Percentiles rank a stretch among this genome's conserved stretches.
phyloP scores from a whole-genome alignment of 2,329 filamentous ascomycete genomes.

The Gnomoniopsis smithogilvyi region DNA sequence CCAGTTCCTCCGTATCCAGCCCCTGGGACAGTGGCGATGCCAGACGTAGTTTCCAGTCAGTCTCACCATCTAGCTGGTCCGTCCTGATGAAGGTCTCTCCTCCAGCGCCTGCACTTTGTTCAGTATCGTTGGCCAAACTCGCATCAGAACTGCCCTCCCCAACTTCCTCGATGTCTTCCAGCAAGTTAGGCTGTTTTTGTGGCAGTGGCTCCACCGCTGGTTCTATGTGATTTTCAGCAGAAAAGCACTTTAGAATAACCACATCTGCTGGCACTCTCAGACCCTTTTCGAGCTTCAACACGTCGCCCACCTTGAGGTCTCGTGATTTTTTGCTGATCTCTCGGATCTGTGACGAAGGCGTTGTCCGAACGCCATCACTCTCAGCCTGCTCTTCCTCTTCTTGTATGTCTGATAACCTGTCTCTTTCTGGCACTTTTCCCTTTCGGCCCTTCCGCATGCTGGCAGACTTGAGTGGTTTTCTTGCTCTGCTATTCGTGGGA shows the following conservation, averaged over 20 bases:
- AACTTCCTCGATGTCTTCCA: slow-evolving; percentile 36
- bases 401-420: slow-evolving; percentile 61
- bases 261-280: slow-evolving; percentile 94
- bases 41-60: slow-evolving; percentile 94
- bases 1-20: slow-evolving; percentile 70
- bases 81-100: slow-evolving; percentile 97
- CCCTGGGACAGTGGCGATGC: slow-evolving; percentile 82
- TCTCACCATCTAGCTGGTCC: slow-evolving; percentile 95
- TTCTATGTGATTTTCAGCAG: slow-evolving; percentile 27
- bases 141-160: slow-evolving; percentile 28
- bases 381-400: slow-evolving; percentile 63
- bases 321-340: slow-evolving; percentile 79
- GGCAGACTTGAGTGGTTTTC: slow-evolving; percentile 46
- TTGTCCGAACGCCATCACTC: slow-evolving; percentile 32
- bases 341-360: slow-evolving; percentile 49
- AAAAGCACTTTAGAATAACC: slow-evolving; percentile 76
- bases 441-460: slow-evolving; percentile 36
- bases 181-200: slow-evolving; percentile 37
- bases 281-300: slow-evolving; percentile 89
- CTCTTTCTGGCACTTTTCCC: slow-evolving; percentile 31
- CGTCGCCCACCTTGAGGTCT: slow-evolving; percentile 89
- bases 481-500: slow-evolving; percentile 31
- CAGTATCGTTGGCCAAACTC: slow-evolving; percentile 29
- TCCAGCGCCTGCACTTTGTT: slow-evolving; percentile 39
- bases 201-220: slow-evolving; percentile 27